These are phyloP conservation scores for Fomitopsis pinicola DNA, from an alignment of 1,284 basidiomycete genomes.

Conservation along the genomic window DNA sequence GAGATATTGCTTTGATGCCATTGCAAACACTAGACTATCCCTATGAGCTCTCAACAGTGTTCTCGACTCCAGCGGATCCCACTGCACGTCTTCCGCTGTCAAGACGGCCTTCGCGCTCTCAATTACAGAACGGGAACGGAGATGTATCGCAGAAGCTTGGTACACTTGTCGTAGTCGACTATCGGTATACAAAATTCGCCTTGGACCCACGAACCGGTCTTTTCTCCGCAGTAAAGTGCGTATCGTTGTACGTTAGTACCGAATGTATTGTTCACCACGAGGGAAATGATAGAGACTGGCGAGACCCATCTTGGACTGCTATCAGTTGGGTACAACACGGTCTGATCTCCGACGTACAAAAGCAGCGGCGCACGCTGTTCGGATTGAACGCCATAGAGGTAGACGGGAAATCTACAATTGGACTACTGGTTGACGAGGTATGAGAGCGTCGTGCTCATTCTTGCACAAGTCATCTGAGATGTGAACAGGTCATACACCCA, in stretches of 20 bases:
- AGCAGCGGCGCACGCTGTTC: slow-evolving; percentile 75
- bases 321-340: slow-evolving; percentile 62
- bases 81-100: slow-evolving; percentile 13
- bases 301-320: slow-evolving; percentile 78
- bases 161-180: slow-evolving; percentile 64
- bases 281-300: slow-evolving; percentile 73
- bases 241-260: slow-evolving; percentile 16
- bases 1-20: slow-evolving; percentile 76
- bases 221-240: slow-evolving; percentile 78
- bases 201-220: slow-evolving; percentile 83
- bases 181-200: slow-evolving; percentile 89
- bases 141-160: slow-evolving; percentile 35
- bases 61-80: slow-evolving; percentile 37
- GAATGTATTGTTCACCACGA: slow-evolving; percentile 3
- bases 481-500: slow-evolving; percentile 77
- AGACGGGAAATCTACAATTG: slow-evolving; percentile 78
- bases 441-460: slow-evolving; percentile 13
- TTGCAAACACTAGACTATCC: slow-evolving; percentile 69
- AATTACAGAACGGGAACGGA: slow-evolving; percentile 23
- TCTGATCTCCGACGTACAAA: slow-evolving; percentile 46
- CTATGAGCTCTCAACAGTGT: slow-evolving; percentile 76
- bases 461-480: not conserved
- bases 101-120: not conserved
- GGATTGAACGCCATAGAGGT: slow-evolving; percentile 91
- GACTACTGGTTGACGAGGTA: slow-evolving; percentile 90